phyloP scores from a whole-genome alignment of 306 rosid genomes.

The Dicorynia guianensis region DNA sequence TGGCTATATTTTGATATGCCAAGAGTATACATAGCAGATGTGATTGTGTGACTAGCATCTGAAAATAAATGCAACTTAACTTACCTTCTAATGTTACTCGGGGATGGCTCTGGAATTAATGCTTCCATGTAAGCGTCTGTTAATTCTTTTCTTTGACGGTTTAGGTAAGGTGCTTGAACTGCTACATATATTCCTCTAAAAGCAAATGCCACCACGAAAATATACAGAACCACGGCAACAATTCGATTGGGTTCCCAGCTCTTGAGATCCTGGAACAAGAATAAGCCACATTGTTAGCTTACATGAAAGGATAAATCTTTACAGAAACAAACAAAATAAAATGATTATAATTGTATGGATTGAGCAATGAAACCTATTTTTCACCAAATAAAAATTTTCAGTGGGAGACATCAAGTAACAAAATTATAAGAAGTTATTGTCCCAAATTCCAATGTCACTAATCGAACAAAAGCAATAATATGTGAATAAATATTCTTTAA shows the following conservation, averaged over 20 bases:
- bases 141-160: conserved; percentile 67
- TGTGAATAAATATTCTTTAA: conserved; percentile 3
- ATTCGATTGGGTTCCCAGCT: conserved; percentile 81
- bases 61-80: conserved; percentile 27
- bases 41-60: conserved; percentile 23
- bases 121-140: conserved; percentile 98
- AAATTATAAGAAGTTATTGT: conserved; percentile 20
- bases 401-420: conserved; percentile 7
- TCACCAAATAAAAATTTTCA: conserved; percentile 18
- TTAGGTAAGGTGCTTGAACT: conserved; percentile 65
- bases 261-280: conserved; percentile 66
- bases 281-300: conserved; percentile 32
- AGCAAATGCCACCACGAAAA: conserved; percentile 58
- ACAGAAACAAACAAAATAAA: conserved; percentile 8
- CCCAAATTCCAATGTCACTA: conserved; percentile 16
- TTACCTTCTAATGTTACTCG: conserved; percentile 74
- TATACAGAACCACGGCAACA: conserved; percentile 71
- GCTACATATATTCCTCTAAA: conserved; percentile 69
- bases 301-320: conserved; percentile 5
- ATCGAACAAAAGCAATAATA: conserved; percentile 20
- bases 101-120: conserved; percentile 91
- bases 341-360: neutral
- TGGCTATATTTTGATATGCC: conserved; percentile 27
- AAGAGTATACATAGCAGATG: conserved; percentile 3
- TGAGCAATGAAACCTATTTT: conserved; percentile 28